Base-by-base conservation (phyloP, 306 rosid species). In the Vigna unguiculata region DNA sequence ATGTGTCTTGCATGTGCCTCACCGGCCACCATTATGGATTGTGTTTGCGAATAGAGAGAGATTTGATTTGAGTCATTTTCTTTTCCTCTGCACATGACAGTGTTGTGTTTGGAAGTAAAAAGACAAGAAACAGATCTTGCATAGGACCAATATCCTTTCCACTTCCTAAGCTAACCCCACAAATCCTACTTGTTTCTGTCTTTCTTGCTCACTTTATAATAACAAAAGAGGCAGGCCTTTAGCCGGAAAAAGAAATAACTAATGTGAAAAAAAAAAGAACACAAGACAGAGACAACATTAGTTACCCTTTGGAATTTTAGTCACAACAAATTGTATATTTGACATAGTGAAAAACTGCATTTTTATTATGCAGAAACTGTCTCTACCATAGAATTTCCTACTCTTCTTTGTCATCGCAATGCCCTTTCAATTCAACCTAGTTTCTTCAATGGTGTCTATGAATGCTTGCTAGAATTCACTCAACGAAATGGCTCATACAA, bases 1-100 rank as follows among this genome's bases (percentile, higher is more conserved):
- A 17, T 38, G 73, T 54, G 77, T 64, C 82, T 74, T 74, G 59
- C 88, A 78, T 69, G 82, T 78, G 87, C 80, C 74, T 82, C 76
- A 58, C 70, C 81, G 69, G 70, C 82, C 84, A 28, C 67, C 48
- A 28, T 8, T 16, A 60, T 60, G 45, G 62, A 54, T 46, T 57
- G 6, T 19, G 40, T 52, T 34, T 64, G 34, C 6, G 4, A 75
- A 38, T 66, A 22, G 19, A 74, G 19, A 74, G 48, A 67, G 76
- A 78, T 69, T 75, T 69, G 22, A 61, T 69, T 75, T 49, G 10
- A 69, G 55, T 69, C 3, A 52, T 68, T 52, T 51, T 61, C 0
- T 69, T 74, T 74, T 17, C 19, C 41, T 34, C 48, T 59, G 49
- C 53, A 59, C 59, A 51, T 69, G 77, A 48, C 64, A 36, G 58